Evolutionary conservation across 2,329 filamentous ascomycete genomes (phyloP).

Genomic region (Fusarium albosuccineum): DNA sequence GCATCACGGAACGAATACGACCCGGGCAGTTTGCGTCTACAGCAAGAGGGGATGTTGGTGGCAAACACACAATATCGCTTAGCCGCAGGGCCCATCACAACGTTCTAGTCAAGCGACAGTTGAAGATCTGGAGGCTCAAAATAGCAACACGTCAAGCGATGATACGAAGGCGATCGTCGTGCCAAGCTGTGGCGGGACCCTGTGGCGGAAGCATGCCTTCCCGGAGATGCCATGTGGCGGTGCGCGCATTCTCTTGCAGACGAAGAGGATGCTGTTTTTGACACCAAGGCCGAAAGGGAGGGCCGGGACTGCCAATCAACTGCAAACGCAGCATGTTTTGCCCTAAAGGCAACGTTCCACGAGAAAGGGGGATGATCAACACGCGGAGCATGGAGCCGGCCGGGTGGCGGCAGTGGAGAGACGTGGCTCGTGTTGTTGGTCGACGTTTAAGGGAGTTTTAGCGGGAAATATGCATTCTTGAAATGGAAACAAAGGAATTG

Average conservation of each 20-base stretch:
- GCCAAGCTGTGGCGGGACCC: conserved; percentile 17
- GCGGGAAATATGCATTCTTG: conserved; percentile 5
- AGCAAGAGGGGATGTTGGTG: conserved; percentile 5
- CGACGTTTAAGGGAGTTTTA: conserved; percentile 1
- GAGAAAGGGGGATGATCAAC: conserved; percentile 29
- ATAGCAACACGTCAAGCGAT: conserved; percentile 11
- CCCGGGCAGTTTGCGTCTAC: neutral
- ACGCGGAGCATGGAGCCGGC: conserved; percentile 27
- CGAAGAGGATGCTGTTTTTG: neutral
- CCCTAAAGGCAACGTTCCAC: conserved; percentile 29
- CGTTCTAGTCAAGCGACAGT: conserved; percentile 16
- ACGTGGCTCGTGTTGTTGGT: conserved; percentile 29
- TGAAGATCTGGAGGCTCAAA: conserved; percentile 20
- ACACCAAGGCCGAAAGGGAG: conserved; percentile 10
- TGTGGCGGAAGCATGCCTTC: conserved; percentile 14
- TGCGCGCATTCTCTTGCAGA: conserved; percentile 1
- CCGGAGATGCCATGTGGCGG: conserved; percentile 25
- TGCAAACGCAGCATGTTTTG: conserved; percentile 2
- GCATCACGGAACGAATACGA: neutral
- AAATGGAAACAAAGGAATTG: conserved; percentile 30
- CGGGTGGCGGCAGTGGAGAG: conserved; percentile 24
- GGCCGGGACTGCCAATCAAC: conserved; percentile 20
- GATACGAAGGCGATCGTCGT: conserved; percentile 23
- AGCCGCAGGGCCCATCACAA: conserved; percentile 10
- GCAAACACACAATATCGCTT: conserved; percentile 16